These are phyloP conservation scores for Sphaceloma murrayae DNA, from an alignment of 2,329 filamentous ascomycete genomes.

Conservation along the genomic window DNA sequence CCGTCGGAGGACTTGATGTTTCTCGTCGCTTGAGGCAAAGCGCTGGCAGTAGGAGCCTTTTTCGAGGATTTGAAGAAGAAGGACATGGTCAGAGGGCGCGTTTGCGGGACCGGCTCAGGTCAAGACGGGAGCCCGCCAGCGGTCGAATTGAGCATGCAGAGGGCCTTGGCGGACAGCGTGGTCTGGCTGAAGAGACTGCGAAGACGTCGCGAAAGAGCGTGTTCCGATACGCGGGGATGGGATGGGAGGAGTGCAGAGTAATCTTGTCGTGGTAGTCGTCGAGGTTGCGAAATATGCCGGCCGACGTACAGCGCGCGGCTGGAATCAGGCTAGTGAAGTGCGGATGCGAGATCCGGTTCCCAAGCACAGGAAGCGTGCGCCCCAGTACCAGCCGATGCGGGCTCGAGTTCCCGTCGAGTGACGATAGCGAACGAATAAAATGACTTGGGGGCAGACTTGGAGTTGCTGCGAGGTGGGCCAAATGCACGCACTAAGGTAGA, in stretches of 20 bases:
- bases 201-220: too few relatives aligned
- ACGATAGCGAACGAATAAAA: not conserved
- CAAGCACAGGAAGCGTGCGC: conserved; percentile 8
- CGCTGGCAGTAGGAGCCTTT: conserved; percentile 28
- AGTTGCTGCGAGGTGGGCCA: not conserved
- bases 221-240: too few relatives aligned
- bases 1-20: conserved; percentile 50
- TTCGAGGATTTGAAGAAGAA: conserved; percentile 44
- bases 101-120: conserved; percentile 11
- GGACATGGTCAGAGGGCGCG: conserved; percentile 33
- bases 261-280: too few relatives aligned
- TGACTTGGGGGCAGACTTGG: conserved; percentile 4
- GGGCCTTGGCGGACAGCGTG: too few relatives aligned
- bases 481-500: not conserved
- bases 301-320: conserved; percentile 9
- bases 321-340: conserved; percentile 15
- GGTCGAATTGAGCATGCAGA: conserved; percentile 12
- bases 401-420: conserved; percentile 13
- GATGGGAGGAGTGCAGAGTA: too few relatives aligned
- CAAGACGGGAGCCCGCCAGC: conserved; percentile 15
- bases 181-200: too few relatives aligned
- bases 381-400: not conserved
- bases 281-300: conserved; percentile 6
- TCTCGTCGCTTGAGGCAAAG: conserved; percentile 46
- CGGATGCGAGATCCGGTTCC: conserved; percentile 12